A percentile compares a stretch with the other conserved stretches of the same genome.
These are phyloP conservation scores for Chlorella sp. DNA, from an alignment of 139 green algal species.

Conservation along the genomic window DNA sequence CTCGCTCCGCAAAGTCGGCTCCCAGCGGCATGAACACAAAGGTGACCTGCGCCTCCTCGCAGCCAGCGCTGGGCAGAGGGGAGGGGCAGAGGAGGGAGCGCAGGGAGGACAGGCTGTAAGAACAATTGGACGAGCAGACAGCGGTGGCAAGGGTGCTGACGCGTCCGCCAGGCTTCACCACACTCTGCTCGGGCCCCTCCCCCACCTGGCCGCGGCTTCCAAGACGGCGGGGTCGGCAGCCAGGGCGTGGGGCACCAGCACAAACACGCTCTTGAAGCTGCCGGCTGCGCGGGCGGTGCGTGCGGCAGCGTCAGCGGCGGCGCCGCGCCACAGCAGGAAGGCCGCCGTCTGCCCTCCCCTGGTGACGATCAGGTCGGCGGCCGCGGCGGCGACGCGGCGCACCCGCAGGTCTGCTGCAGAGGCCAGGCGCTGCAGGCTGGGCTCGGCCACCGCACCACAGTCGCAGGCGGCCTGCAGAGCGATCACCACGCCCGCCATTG, in stretches of 20 bases:
- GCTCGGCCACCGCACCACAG: background rate
- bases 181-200: no score
- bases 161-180: no score
- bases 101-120: no score
- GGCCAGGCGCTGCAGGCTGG: background rate
- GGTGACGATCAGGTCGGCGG: conserved; percentile 10
- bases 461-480: background rate
- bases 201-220: background rate
- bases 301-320: background rate
- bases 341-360: conserved; percentile 2
- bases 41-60: background rate
- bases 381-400: background rate
- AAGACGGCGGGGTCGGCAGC: background rate
- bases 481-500: background rate
- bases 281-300: background rate
- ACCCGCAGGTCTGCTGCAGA: conserved; percentile 9
- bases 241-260: conserved; percentile 25
- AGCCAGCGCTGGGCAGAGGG: background rate
- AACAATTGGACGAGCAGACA: no score
- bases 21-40: conserved; percentile 28
- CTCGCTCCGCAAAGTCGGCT: background rate
- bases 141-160: no score
- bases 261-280: conserved; percentile 8
- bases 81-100: background rate
- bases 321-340: conserved; percentile 11